Evolutionary conservation across 2,329 filamentous ascomycete species (phyloP), one percentile per base, ranked within the genome.

Genomic region (Aspergillus puulaauensis): DNA sequence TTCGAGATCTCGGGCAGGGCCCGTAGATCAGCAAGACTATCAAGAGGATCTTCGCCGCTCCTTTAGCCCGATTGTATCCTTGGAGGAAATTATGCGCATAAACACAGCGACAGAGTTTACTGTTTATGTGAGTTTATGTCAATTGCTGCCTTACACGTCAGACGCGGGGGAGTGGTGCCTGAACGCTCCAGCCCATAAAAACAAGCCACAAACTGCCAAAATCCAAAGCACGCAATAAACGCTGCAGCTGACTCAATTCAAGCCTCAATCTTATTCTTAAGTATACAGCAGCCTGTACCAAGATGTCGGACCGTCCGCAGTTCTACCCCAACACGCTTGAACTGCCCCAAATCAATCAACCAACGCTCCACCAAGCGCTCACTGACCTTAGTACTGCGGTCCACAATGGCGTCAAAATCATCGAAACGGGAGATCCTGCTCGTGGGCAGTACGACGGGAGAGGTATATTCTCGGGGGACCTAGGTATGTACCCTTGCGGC

Each of bases 271-370:
- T 17, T 24, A 12, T 24, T 24, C n/a, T n/a, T 12, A 23, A 31
- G 9, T 17, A 9, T 27, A 27, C 7, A n/a, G 3, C 4, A 8
- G 3, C 15, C 4, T 11, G 9, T 5, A 46, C 3, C 44, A 44
- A 23, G 6, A 53, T 53, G 51, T 19, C 51, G 15, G 15, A 45
- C 2, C 40, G n/a, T 12, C 55, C 55, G 2, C 50, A 45, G 15
- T 58, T 50, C 24, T 50, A 58, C 31, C 12, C 6, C 14, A 58
- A 58, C 27, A 21, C 24, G 11, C 56, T 58, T 23, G 17, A 33
- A 5, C 2, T 53, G 11, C 27, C 50, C 8, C 37, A 24, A 2
- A 50, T 53, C 15, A 27, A 44, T n/a, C 3, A 54, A 23, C 3
- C 12, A 4, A n/a, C n/a, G 1, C 56, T 58, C 2, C 19, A 17